Conservation (phyloP, 2,329 filamentous ascomycete genomes). For the Thelonectria olida region DNA sequence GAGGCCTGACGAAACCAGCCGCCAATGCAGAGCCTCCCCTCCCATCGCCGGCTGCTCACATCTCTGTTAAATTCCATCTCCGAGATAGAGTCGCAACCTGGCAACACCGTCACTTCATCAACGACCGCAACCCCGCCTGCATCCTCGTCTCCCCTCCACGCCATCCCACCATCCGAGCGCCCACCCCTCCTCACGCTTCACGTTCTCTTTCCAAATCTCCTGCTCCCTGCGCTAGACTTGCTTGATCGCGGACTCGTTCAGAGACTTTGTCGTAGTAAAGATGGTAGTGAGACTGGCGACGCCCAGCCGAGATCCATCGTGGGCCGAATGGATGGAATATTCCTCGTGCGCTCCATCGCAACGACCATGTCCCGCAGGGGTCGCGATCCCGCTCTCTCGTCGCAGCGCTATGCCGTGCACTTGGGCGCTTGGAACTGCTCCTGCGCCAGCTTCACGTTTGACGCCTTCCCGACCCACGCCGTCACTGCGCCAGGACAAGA, state of each 20-base stretch:
- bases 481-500: constrained; percentile 8
- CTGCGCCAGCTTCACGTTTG: constrained; percentile 84
- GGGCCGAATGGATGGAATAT: constrained; percentile 49
- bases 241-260: constrained; percentile 81
- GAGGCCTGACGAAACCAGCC: background rate
- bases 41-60: constrained; percentile 56
- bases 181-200: constrained; percentile 81
- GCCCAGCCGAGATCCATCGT: background rate
- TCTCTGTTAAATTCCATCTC: constrained; percentile 57
- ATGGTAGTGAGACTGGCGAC: constrained; percentile 11
- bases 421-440: constrained; percentile 86
- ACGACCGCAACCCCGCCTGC: constrained; percentile 38
- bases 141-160: constrained; percentile 24
- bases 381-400: constrained; percentile 23
- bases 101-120: background rate
- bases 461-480: constrained; percentile 63
- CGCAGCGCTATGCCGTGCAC: constrained; percentile 72
- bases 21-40: constrained; percentile 42
- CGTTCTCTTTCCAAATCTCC: constrained; percentile 81
- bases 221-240: constrained; percentile 87
- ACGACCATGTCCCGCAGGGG: constrained; percentile 42
- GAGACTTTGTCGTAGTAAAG: constrained; percentile 49
- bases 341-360: constrained; percentile 71
- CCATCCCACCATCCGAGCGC: constrained; percentile 46
- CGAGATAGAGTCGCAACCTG: constrained; percentile 18